phyloP scores from a whole-genome alignment of 805 yeast species.

The Cyberlindnera samutprakarnensis region DNA sequence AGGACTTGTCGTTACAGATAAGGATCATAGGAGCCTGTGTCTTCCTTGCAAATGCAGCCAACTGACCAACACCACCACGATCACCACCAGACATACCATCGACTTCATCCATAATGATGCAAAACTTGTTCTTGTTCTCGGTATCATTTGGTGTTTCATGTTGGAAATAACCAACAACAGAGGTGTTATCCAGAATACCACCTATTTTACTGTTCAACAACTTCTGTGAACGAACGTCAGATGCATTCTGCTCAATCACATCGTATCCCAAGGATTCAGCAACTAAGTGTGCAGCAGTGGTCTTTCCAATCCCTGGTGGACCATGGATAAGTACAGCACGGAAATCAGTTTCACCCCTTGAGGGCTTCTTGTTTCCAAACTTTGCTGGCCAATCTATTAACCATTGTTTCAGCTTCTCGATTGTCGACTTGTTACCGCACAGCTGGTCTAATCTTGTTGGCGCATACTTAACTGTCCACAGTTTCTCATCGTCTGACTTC shows the following conservation, averaged over 20 bases:
- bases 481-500: conserved; percentile 47
- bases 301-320: conserved; percentile 83
- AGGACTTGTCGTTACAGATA: conserved; percentile 86
- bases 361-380: conserved; percentile 48
- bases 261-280: conserved; percentile 68
- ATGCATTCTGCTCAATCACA: conserved; percentile 71
- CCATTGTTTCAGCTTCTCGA: conserved; percentile 67
- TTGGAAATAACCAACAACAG: conserved; percentile 72
- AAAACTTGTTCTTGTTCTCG: conserved; percentile 49
- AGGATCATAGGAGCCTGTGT: conserved; percentile 87
- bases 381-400: conserved; percentile 63
- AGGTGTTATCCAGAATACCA: conserved; percentile 69
- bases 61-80: conserved; percentile 95
- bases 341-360: conserved; percentile 56
- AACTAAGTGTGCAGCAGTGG: conserved; percentile 72
- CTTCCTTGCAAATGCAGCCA: conserved; percentile 77
- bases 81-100: conserved; percentile 99
- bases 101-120: conserved; percentile 95
- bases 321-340: conserved; percentile 85
- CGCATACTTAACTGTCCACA: conserved; percentile 94
- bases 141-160: conserved; percentile 20
- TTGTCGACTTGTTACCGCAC: conserved; percentile 84
- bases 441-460: conserved; percentile 70
- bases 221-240: conserved; percentile 84
- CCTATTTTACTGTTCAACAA: conserved; percentile 62